These are phyloP conservation scores for Ustilaginoidea virens DNA, from an alignment of 2,329 filamentous ascomycete species.

Conservation along the genomic window DNA sequence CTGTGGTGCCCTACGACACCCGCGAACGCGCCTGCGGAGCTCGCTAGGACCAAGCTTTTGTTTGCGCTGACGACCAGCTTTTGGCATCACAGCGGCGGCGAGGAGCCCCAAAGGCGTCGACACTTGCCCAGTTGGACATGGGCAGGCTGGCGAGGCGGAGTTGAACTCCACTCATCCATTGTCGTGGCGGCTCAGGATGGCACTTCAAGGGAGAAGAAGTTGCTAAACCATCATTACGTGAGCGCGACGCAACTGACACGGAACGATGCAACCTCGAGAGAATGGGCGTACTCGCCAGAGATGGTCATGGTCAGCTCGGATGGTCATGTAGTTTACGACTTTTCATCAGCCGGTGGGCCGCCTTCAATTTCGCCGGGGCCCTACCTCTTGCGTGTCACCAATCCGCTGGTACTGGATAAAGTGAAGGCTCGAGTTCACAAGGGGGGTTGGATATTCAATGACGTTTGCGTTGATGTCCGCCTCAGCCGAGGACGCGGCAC, in stretches of 20 bases:
- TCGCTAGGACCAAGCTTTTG: slow-evolving; percentile 16
- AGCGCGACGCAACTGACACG: slow-evolving; percentile 18
- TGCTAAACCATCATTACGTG: slow-evolving; percentile 20
- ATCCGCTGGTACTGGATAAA: slow-evolving; percentile 17
- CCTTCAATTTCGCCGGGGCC: slow-evolving; percentile 12
- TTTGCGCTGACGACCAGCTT: slow-evolving; percentile 20
- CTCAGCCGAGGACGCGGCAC: slow-evolving; percentile 14
- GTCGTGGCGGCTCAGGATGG: slow-evolving; percentile 15
- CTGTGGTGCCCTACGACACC: slow-evolving; percentile 12
- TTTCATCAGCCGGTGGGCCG: slow-evolving; percentile 8
- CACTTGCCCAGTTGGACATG: slow-evolving; percentile 22
- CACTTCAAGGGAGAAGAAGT: slow-evolving; percentile 14
- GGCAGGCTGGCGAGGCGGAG: slow-evolving; percentile 20
- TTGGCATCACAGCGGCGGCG: slow-evolving; percentile 18
- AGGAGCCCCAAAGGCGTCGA: slow-evolving; percentile 11
- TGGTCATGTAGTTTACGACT: slow-evolving; percentile 17
- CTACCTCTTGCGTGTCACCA: slow-evolving; percentile 16
- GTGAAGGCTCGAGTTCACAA: slow-evolving; percentile 18
- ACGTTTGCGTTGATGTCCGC: slow-evolving; percentile 17
- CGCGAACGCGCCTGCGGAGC: slow-evolving; percentile 5
- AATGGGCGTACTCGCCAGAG: slow-evolving; percentile 20
- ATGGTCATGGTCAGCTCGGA: slow-evolving; percentile 14
- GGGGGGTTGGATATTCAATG: slow-evolving; percentile 19
- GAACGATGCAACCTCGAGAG: slow-evolving; percentile 14
- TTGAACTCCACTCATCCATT: slow-evolving; percentile 18